These are phyloP conservation scores for Phoenix dactylifera DNA, from an alignment of 176 grass and related monocot species.

Conservation along the genomic window DNA sequence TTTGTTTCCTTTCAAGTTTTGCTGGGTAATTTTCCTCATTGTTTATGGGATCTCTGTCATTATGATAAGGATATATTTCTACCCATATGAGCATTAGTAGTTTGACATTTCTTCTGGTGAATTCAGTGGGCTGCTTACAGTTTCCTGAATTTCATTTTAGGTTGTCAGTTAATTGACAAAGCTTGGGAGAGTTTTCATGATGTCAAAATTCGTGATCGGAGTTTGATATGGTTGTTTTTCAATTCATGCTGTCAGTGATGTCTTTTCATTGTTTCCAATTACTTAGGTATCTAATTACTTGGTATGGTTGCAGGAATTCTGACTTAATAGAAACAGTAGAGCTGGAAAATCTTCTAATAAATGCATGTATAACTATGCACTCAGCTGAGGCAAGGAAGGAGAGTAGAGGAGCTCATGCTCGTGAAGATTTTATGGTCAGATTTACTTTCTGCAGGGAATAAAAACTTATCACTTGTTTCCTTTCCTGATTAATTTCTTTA, in stretches of 20 bases:
- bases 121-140: slow-evolving; percentile 1
- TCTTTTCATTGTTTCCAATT: too few species aligned
- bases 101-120: background rate
- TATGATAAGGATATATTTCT: background rate
- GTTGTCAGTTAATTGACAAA: slow-evolving; percentile 60
- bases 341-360: slow-evolving; percentile 88
- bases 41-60: background rate
- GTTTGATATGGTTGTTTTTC: slow-evolving; percentile 19
- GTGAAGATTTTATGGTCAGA: slow-evolving; percentile 79
- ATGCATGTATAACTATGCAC: slow-evolving; percentile 88
- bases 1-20: background rate
- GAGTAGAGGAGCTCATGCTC: slow-evolving; percentile 91
- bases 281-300: too few species aligned
- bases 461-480: background rate
- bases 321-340: slow-evolving; percentile 92
- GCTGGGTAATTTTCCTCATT: background rate
- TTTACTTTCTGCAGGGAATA: background rate
- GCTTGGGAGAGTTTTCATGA: slow-evolving; percentile 55
- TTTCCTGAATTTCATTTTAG: slow-evolving; percentile 22
- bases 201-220: slow-evolving; percentile 57
- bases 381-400: slow-evolving; percentile 94
- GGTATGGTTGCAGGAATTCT: slow-evolving; percentile 78
- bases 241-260: too few species aligned
- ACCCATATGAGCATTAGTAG: too few species aligned
- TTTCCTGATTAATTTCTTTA: background rate